Conservation (phyloP, 2,329 filamentous ascomycete genomes). For the Penicillium sp. region DNA sequence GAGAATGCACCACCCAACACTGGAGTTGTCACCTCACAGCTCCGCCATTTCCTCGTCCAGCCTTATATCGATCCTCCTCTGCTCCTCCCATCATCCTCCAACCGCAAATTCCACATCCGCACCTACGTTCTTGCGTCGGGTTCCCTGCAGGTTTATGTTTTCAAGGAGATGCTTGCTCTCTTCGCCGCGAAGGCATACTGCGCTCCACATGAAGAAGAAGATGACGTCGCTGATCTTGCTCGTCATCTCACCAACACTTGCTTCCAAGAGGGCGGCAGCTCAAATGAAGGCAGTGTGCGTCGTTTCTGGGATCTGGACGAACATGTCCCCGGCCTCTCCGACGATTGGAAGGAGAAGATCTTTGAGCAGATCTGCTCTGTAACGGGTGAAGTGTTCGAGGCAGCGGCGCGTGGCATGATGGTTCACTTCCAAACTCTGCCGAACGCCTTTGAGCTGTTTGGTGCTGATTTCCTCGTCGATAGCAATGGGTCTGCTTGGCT, state of each 20-base stretch:
- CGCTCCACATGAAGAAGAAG: constrained; percentile 55
- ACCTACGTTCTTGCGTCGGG: constrained; percentile 85
- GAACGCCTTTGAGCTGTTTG: constrained; percentile 90
- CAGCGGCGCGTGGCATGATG: constrained; percentile 78
- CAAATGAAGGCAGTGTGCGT: constrained; percentile 65
- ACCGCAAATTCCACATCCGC: constrained; percentile 90
- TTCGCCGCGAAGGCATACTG: constrained; percentile 78
- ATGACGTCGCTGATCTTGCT: constrained; percentile 58
- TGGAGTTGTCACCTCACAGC: constrained; percentile 79
- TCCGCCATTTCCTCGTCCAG: constrained; percentile 94
- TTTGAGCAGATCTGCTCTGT: constrained; percentile 72
- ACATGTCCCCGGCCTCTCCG: constrained; percentile 30
- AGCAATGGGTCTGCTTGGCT: constrained; percentile 66
- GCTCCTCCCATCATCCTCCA: constrained; percentile 62
- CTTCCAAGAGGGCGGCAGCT: constrained; percentile 65
- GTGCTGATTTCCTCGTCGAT: constrained; percentile 86
- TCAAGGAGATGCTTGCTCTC: constrained; percentile 86
- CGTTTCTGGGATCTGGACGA: constrained; percentile 71
- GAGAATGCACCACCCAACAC: constrained; percentile 39
- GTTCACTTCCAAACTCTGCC: constrained; percentile 88
- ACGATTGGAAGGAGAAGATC: constrained; percentile 59
- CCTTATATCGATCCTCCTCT: constrained; percentile 91
- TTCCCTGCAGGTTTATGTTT: constrained; percentile 79
- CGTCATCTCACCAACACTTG: constrained; percentile 95
- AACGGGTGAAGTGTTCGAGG: constrained; percentile 80